Conservation (phyloP, 139 green algal genomes). For the Chlorella sp. region DNA sequence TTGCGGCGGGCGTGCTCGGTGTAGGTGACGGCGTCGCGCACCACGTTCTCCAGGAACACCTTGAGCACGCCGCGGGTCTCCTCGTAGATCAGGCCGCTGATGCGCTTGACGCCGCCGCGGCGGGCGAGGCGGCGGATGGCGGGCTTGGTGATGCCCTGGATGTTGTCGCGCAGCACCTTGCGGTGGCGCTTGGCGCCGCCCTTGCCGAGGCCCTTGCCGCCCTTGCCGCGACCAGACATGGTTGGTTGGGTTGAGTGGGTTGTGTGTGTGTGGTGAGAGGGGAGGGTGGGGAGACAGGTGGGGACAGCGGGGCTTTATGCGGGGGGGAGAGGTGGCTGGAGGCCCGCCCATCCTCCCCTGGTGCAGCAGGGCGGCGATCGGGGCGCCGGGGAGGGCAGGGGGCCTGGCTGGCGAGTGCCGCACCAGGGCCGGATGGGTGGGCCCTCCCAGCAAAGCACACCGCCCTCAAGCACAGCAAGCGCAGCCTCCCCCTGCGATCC, state of each 20-base stretch:
- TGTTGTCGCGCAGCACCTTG: constrained; percentile 84
- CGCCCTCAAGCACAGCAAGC: too few species aligned
- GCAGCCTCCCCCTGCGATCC: too few species aligned
- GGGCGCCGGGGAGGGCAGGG: too few species aligned
- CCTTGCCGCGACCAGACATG: constrained; percentile 94
- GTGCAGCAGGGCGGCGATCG: too few species aligned
- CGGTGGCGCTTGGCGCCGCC: constrained; percentile 88
- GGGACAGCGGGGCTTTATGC: too few species aligned
- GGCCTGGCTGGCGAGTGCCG: too few species aligned
- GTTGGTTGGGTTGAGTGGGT: too few species aligned
- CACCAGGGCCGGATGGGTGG: too few species aligned
- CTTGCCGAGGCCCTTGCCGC: constrained; percentile 93
- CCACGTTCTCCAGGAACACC: constrained; percentile 92
- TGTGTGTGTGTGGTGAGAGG: background rate
- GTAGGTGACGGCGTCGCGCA: constrained; percentile 97
- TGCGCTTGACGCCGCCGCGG: constrained; percentile 86
- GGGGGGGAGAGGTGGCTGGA: too few species aligned
- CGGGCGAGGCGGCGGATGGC: constrained; percentile 80
- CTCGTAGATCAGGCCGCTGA: constrained; percentile 89
- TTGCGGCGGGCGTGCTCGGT: constrained; percentile 95
- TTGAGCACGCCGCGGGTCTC: constrained; percentile 88
- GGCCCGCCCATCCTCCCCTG: too few species aligned
- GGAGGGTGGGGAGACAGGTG: background rate
- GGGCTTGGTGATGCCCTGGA: constrained; percentile 78
- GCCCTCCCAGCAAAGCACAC: too few species aligned